A percentile compares a stretch with the other conserved stretches of the same genome.
Conservation (phyloP, 495 filamentous ascomycete genomes). For the Penicillium coffeae region DNA sequence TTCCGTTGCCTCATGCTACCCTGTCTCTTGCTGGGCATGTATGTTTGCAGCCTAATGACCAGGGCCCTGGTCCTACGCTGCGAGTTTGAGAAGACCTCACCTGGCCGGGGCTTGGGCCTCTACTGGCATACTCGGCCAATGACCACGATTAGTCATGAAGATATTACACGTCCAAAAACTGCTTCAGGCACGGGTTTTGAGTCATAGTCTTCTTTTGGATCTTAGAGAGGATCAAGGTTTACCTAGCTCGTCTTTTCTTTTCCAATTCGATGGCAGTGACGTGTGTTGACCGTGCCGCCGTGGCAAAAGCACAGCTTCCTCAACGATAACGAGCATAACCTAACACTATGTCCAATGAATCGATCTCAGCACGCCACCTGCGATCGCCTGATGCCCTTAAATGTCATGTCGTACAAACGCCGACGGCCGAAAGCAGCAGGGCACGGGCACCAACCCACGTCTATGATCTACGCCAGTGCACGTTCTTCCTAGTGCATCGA, state of each 20-base stretch:
- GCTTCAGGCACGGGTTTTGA: not conserved
- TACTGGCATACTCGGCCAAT: not conserved
- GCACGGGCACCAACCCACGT: not conserved
- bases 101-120: not conserved
- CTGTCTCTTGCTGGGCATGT: not conserved
- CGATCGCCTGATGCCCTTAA: not conserved
- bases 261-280: no score
- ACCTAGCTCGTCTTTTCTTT: not conserved
- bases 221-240: not conserved
- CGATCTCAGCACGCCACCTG: not conserved
- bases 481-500: not conserved
- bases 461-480: not conserved
- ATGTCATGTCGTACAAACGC: conserved; percentile 17
- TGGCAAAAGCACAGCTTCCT: no score
- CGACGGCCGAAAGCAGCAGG: conserved; percentile 9
- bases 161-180: not conserved
- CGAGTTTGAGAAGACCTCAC: conserved; percentile 15
- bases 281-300: no score
- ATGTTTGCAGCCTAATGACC: conserved; percentile 4
- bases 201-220: conserved; percentile 3
- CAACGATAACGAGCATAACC: not conserved
- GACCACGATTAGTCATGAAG: not conserved
- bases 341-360: not conserved
- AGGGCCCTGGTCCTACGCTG: conserved; percentile 5
- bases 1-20: conserved; percentile 19